A percentile compares a stretch with the other conserved stretches of the same genome.
phyloP scores from a whole-genome alignment of 768 basidiomycete genomes.

The Collybiopsis luxurians region DNA sequence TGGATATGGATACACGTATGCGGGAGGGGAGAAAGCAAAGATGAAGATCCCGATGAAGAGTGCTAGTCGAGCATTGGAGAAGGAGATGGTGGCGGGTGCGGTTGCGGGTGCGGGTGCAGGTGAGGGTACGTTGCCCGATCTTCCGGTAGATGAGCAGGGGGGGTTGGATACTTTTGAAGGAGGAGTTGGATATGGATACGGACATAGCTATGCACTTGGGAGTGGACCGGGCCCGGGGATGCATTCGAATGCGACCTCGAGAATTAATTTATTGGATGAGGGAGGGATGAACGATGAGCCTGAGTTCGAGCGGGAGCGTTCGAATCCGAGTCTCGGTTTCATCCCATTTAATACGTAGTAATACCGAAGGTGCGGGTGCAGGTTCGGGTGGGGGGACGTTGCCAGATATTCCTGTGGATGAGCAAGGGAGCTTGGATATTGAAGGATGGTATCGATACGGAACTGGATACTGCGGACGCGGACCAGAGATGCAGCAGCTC shows the following conservation, averaged over 20 bases:
- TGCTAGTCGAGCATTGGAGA: not conserved
- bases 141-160: not conserved
- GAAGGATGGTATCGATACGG: no score
- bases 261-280: constrained; percentile 1
- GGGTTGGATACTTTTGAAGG: no score
- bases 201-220: no score
- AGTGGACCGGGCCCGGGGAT: no score
- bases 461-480: no score
- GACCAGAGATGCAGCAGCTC: no score
- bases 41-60: not conserved
- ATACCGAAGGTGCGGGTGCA: no score
- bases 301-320: not conserved
- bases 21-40: constrained; percentile 3
- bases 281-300: constrained; percentile 2
- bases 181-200: not conserved
- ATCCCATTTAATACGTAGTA: no score
- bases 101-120: not conserved
- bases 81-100: no score
- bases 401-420: no score
- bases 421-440: no score
- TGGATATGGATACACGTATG: not conserved
- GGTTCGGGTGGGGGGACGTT: no score
- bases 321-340: not conserved
- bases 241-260: not conserved
- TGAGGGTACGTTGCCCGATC: constrained; percentile 3